These are phyloP conservation scores for Asterella californica DNA, from an alignment of 225 moss, liverwort and hornwort species.

Conservation along the genomic window DNA sequence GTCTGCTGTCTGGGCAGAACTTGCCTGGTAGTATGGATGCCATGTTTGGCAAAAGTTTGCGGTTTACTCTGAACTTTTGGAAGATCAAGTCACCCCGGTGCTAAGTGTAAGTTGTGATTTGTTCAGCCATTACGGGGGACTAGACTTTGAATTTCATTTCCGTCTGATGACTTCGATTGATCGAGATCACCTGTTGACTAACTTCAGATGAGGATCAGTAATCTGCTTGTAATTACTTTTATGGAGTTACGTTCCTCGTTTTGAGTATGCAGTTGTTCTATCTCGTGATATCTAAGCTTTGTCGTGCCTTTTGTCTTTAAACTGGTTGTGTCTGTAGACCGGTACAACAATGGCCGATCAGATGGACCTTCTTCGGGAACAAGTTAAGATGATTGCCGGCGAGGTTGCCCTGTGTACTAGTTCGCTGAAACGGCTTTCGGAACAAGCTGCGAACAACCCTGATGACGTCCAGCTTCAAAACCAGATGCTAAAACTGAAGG, in stretches of 20 bases:
- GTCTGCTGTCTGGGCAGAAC: background rate
- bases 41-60: too few relatives aligned
- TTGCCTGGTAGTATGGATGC: too few relatives aligned
- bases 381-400: slow-evolving; percentile 92
- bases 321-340: slow-evolving; percentile 46
- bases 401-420: slow-evolving; percentile 96
- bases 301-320: background rate
- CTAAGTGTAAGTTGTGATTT: too few relatives aligned
- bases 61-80: too few relatives aligned
- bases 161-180: too few relatives aligned
- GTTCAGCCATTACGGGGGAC: background rate
- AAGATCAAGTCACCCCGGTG: too few relatives aligned
- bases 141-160: background rate
- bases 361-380: slow-evolving; percentile 90
- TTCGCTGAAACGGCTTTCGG: slow-evolving; percentile 85
- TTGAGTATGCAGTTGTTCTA: background rate
- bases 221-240: background rate
- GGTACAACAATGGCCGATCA: slow-evolving; percentile 97
- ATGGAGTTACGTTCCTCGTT: background rate
- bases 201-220: background rate
- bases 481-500: slow-evolving; percentile 86
- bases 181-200: background rate
- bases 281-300: background rate
- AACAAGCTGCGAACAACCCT: slow-evolving; percentile 70
- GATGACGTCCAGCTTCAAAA: slow-evolving; percentile 72